Evolutionary conservation across 1,284 basidiomycete genomes (phyloP), one percentile per base, ranked within the genome.

Genomic region (Chondrostereum purpureum): DNA sequence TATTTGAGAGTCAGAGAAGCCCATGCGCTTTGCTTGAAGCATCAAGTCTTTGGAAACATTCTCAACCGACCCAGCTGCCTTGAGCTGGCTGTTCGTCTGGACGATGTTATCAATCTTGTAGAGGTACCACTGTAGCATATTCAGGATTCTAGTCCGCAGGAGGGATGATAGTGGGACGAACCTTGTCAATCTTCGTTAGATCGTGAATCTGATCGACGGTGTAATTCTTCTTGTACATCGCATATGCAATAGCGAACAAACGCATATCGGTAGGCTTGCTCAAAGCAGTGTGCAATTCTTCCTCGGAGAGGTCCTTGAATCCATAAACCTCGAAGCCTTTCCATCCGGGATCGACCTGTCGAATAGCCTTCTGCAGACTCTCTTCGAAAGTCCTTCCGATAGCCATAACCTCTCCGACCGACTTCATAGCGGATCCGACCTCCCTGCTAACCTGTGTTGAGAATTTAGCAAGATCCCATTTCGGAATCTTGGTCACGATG

Each of bases 401-500:
- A 53, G 95, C 95, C 96, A 99, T 99, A 58, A 99, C 95, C 66
- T 99, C 96, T 51, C 96, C 96, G 48, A 99, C 96, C 18, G 91
- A 94, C 70, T 99, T 99, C 96, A 99, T 99, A 19, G 92, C 82
- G 2, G 94, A 98, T 31, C 96, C 95, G 44, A 99, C 84, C 61
- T 93, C 85, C 49, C 95, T 87, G 64, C 96, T 88, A 49, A 99
- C 96, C 61, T 97, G 93, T 2, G 73, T 68, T 14, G 83, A 86
- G 77, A 99, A 98, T 70, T 99, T 99, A 55, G 93, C 92, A 50
- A 99, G 73, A 68, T 99, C 96, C 94, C 96, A 99, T 68, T 98
- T 98, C 55, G 96, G 96, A 56, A 99, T 99, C 73, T 99, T 99
- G 48, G 93, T 98, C 53, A 99, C 95, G 60, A 99, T 96, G 69